Conservation (phyloP, 192 early-diverging fungal species). For the Backusella luteola region DNA sequence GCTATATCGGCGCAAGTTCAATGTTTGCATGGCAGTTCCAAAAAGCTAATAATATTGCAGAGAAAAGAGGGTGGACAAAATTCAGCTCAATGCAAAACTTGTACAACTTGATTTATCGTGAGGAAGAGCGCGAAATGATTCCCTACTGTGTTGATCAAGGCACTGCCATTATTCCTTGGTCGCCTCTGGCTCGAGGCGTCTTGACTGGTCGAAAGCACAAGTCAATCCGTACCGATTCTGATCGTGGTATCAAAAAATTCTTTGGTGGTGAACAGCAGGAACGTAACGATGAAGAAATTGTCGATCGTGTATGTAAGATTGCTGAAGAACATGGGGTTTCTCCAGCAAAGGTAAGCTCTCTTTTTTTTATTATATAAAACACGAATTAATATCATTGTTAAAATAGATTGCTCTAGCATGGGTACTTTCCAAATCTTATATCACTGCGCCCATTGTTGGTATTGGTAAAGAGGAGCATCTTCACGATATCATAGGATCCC, state of each 20-base stretch:
- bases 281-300: conserved; percentile 8
- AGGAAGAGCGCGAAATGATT: conserved; percentile 59
- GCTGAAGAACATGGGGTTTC: conserved; percentile 19
- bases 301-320: conserved; percentile 27
- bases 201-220: conserved; percentile 32
- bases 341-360: conserved; percentile 14
- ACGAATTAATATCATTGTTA: too few relatives aligned
- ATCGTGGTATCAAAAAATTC: neutral
- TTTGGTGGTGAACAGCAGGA: neutral
- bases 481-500: conserved; percentile 20
- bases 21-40: conserved; percentile 48
- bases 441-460: conserved; percentile 25
- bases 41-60: conserved; percentile 43
- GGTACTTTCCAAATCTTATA: conserved; percentile 18
- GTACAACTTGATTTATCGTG: conserved; percentile 46
- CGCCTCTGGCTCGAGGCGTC: conserved; percentile 46
- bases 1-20: conserved; percentile 36
- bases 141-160: conserved; percentile 43
- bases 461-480: conserved; percentile 24
- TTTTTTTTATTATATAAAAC: too few relatives aligned
- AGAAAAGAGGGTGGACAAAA: conserved; percentile 48
- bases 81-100: conserved; percentile 50
- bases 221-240: neutral
- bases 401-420: conserved; percentile 27
- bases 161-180: conserved; percentile 45